Conservation (phyloP, 2,329 filamentous ascomycete species). For the Exophiala sideris region DNA sequence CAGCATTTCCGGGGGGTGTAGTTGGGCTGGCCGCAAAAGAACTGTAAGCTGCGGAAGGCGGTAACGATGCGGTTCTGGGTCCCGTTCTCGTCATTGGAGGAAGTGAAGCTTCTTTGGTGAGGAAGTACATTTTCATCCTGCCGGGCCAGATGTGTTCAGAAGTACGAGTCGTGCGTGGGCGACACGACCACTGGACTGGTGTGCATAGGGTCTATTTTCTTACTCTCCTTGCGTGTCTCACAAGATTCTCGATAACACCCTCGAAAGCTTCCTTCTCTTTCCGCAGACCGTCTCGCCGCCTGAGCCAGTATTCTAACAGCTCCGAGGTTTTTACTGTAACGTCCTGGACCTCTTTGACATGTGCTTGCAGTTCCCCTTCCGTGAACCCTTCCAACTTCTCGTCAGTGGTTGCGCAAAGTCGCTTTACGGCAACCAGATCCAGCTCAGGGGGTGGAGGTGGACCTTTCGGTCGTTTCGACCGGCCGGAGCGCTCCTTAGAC, state of each 20-base stretch:
- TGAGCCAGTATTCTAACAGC: constrained; percentile 83
- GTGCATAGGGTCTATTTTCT: constrained; percentile 52
- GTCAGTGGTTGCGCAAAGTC: constrained; percentile 79
- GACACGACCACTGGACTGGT: background rate
- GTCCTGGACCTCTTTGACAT: constrained; percentile 66
- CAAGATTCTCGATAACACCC: constrained; percentile 92
- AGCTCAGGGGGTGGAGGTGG: constrained; percentile 63
- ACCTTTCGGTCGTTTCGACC: constrained; percentile 50
- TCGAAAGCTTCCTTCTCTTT: constrained; percentile 93
- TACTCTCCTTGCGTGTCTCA: constrained; percentile 83
- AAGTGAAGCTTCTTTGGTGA: no score
- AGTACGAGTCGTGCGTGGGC: no score
- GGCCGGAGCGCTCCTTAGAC: constrained; percentile 25
- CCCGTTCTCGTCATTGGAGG: no score
- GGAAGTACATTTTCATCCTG: no score
- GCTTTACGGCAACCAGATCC: constrained; percentile 72
- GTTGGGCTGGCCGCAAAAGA: no score
- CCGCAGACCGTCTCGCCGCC: constrained; percentile 77
- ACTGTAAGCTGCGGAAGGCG: no score
- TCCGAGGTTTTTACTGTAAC: constrained; percentile 70
- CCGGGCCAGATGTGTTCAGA: no score
- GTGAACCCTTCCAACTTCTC: constrained; percentile 78
- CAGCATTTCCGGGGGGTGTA: no score
- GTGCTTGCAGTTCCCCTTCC: constrained; percentile 68
- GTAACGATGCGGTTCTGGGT: no score